These are phyloP conservation scores for Exophiala oligosperma DNA, from an alignment of 2,329 filamentous ascomycete genomes.

Conservation along the genomic window DNA sequence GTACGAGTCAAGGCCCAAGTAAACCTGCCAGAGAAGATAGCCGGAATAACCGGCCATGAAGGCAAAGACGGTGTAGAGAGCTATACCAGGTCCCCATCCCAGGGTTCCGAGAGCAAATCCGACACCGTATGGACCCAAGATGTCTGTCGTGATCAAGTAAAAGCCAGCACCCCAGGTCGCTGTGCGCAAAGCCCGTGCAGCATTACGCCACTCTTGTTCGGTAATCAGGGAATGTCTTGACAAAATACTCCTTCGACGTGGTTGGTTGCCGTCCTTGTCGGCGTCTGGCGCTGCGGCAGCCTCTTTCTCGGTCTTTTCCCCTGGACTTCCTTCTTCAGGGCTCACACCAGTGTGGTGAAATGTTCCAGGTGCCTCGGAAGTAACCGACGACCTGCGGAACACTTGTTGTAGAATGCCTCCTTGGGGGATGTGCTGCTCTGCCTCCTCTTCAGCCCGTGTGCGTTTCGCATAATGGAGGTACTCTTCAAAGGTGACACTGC, in stretches of 20 bases:
- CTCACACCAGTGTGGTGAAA: not conserved
- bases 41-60: conserved; percentile 46
- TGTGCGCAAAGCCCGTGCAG: conserved; percentile 48
- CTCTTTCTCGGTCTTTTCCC: not conserved
- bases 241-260: conserved; percentile 8
- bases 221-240: conserved; percentile 7
- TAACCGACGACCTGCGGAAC: conserved; percentile 6
- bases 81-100: conserved; percentile 48
- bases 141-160: conserved; percentile 52
- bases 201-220: conserved; percentile 47
- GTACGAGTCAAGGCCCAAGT: conserved; percentile 49
- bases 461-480: conserved; percentile 42
- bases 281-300: not conserved
- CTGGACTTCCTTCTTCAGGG: conserved; percentile 1
- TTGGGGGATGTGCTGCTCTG: conserved; percentile 5
- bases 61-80: conserved; percentile 49
- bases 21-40: conserved; percentile 49
- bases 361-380: not conserved
- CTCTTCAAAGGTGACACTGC: conserved; percentile 39
- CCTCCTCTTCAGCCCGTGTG: conserved; percentile 37
- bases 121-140: conserved; percentile 46
- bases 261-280: not conserved
- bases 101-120: conserved; percentile 37
- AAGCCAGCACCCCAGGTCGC: conserved; percentile 49
- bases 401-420: conserved; percentile 11